Percentiles rank a stretch among this genome's conserved stretches.
Evolutionary conservation across 2,329 filamentous ascomycete genomes (phyloP).

Genomic region (Ophiostoma montium): DNA sequence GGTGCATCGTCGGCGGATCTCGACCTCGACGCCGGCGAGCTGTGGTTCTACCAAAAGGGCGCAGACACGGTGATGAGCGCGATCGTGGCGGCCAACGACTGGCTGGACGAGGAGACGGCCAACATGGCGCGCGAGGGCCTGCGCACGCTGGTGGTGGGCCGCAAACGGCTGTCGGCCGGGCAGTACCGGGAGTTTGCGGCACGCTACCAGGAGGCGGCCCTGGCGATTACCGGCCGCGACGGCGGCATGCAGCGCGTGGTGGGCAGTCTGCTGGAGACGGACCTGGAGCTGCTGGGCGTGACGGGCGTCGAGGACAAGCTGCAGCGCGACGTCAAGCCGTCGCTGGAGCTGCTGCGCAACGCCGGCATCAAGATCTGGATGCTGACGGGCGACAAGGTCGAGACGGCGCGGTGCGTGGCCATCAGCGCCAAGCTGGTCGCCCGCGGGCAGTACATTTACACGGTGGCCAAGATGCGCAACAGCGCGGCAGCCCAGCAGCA

Average conservation of each 20-base stretch:
- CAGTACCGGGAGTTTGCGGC: constrained; percentile 71
- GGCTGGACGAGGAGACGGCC: constrained; percentile 97
- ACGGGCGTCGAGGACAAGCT: constrained; percentile 97
- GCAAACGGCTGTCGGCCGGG: constrained; percentile 64
- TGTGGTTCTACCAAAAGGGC: constrained; percentile 98
- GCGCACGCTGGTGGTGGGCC: constrained; percentile 86
- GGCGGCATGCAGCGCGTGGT: constrained; percentile 68
- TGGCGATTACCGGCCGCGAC: constrained; percentile 70
- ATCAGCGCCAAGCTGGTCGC: constrained; percentile 90
- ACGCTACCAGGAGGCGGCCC: constrained; percentile 63
- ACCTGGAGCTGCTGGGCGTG: constrained; percentile 87
- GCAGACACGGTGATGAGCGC: constrained; percentile 97
- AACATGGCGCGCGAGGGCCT: constrained; percentile 98
- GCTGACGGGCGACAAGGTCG: constrained; percentile 96
- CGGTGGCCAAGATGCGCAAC: constrained; percentile 72
- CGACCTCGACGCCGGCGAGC: constrained; percentile 52
- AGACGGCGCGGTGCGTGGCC: constrained; percentile 91
- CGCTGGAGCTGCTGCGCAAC: constrained; percentile 85
- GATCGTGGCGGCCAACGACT: constrained; percentile 92
- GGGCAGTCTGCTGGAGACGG: constrained; percentile 66
- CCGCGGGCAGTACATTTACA: constrained; percentile 90
- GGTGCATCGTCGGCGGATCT: constrained; percentile 28
- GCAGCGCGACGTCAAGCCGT: constrained; percentile 89
- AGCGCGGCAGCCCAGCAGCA: constrained; percentile 54
- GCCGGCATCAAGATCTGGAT: constrained; percentile 99